Evolutionary conservation across 2,329 filamentous ascomycete species (phyloP), one percentile per base, ranked within the genome.

Genomic region (Fusarium sp.): DNA sequence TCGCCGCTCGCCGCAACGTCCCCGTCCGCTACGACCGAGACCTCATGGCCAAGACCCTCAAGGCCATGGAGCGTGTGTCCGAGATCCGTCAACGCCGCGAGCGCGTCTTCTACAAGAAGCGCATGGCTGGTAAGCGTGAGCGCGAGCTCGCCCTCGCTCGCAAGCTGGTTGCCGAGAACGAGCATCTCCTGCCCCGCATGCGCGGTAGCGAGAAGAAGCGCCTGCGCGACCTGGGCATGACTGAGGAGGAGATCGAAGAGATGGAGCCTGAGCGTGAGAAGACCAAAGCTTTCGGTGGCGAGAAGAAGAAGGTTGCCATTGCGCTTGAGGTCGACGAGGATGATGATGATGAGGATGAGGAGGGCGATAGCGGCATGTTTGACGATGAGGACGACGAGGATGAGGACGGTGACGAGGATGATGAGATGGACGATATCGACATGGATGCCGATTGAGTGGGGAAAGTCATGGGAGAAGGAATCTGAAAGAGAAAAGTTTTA

Each of bases 1-100:
- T 98, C 84, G 92, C 93, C 70, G 93, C 94, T 75, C 92, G 94
- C 80, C 93, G 96, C 86, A 98, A 99, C 86, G 90, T 97, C 35
- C 96, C 96, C 73, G 90, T 97, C 69, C 93, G 95, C 80, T 99
- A 99, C 90, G 93, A 98, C 89, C 92, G 96, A 82, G 93, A 97
- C 76, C 90, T 97, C 72, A 90, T 97, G 71, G 88, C 89, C 76
- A 94, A 92, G 78, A 98, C 96, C 18, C 87, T 98, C 82, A 90
- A 92, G 80, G 95, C 95, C 74, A 99, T 99, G 94, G 88, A 93
- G 83, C 89, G 95, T 71, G 91, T 98, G 76, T 86, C 89, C 77
- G 95, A 98, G 86, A 95, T 98, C 83, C 88, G 94, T 59, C 83
- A 89, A 64, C 89, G 91, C 80, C 89, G 96, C 79, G 95, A 98